Conservation (phyloP, 306 rosid species). For the Quercus mongolica region DNA sequence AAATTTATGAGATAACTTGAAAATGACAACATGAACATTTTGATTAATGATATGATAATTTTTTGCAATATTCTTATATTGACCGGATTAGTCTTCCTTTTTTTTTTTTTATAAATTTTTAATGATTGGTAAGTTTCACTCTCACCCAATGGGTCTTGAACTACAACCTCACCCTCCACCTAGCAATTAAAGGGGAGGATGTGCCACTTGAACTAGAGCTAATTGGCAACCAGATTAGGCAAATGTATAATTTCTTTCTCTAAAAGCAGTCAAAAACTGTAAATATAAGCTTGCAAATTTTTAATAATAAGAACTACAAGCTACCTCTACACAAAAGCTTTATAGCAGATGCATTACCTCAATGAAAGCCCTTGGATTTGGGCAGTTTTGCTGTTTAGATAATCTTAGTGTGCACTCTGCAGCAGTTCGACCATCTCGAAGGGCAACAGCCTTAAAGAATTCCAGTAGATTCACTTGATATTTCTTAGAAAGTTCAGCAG, state of each 20-base stretch:
- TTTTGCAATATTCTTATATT: background rate
- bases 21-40: background rate
- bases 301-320: background rate
- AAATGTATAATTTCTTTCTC: background rate
- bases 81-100: too few species aligned
- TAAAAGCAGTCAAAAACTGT: background rate
- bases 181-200: too few species aligned
- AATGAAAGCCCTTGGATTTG: conserved; percentile 66
- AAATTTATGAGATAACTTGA: background rate
- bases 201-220: too few species aligned
- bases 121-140: too few species aligned
- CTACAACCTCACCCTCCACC: too few species aligned
- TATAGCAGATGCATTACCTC: conserved; percentile 43
- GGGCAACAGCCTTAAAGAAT: conserved; percentile 74
- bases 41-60: background rate
- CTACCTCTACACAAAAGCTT: background rate
- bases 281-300: background rate
- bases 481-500: conserved; percentile 63
- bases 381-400: conserved; percentile 66
- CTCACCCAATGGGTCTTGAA: too few species aligned
- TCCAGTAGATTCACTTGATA: conserved; percentile 50
- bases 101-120: too few species aligned
- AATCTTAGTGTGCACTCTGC: conserved; percentile 74
- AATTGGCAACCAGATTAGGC: background rate
- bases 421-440: conserved; percentile 61